Evolutionary conservation across 2,329 filamentous ascomycete genomes (phyloP), one percentile per base, ranked within the genome.

Genomic region (Curvularia eragrostidis): DNA sequence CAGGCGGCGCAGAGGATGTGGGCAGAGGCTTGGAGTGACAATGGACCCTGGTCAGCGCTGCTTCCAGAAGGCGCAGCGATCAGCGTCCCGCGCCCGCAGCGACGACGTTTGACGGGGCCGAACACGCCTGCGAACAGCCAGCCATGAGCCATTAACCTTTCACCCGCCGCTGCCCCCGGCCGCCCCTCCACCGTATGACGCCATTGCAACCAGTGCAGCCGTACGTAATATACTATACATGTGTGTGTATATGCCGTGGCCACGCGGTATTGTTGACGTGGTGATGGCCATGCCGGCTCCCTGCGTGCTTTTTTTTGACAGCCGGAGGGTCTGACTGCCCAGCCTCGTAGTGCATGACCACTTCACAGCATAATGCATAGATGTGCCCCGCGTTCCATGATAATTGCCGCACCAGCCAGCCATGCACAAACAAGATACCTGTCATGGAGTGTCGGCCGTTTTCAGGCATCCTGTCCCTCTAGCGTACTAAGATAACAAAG

Each of bases 11-110:
- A 48, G 15, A 55, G 32, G 56, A 54, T 47, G 39, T 30, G 56
- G 44, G 24, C 41, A 52, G 44, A 55, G 44, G 59, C 56, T 56
- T 36, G 15, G 54, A 57, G 41, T 57, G 54, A 54, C 46, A 41
- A 30, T 61, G 56, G 59, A 59, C 59, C 53, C 56, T 62, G 51
- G 50, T 24, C 49, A 47, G 48, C 30, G 52, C 56, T 54, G 63
- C 58, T 66, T 62, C 59, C 52, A 56, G 49, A 59, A 61, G 49
- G 43, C 32, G 39, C 54, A 53, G 41, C n/a, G 58, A 61, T 54
- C 59, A 55, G 57, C 57, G 21, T 38, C 34, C 59, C 48, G 48
- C 54, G 55, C 54, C 53, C 48, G 58, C 58, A 46, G 47, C 61
- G 38, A 58, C 56, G 55, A 54, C 56, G 58, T 54, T 55, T 52